These are phyloP conservation scores for Rhypophila decipiens DNA, from an alignment of 495 filamentous ascomycete genomes.

Conservation along the genomic window DNA sequence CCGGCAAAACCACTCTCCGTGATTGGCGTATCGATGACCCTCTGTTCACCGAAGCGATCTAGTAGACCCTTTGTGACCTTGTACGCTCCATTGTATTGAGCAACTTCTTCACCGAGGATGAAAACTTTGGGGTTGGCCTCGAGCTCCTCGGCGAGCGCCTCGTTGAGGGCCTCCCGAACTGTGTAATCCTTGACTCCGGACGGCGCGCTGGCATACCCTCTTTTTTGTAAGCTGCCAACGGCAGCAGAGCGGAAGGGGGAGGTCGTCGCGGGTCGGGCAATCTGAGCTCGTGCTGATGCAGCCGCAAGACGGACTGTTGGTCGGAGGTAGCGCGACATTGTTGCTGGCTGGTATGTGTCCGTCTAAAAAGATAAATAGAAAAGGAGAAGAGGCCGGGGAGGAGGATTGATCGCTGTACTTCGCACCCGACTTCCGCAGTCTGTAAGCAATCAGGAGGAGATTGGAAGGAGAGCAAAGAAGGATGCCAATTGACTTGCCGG, in stretches of 20 bases:
- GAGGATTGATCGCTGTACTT: background rate
- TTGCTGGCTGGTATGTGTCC: slow-evolving; percentile 13
- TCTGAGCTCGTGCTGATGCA: slow-evolving; percentile 52
- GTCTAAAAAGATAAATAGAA: slow-evolving; percentile 18
- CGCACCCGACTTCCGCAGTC: slow-evolving; percentile 4
- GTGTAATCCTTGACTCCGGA: slow-evolving; percentile 83
- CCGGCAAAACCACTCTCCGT: slow-evolving; percentile 93
- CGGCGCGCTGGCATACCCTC: slow-evolving; percentile 48
- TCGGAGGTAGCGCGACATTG: slow-evolving; percentile 70
- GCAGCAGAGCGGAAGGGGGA: slow-evolving; percentile 36
- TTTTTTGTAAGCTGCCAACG: slow-evolving; percentile 36
- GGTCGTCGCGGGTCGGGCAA: slow-evolving; percentile 38
- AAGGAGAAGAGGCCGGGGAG: background rate
- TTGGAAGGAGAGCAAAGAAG: slow-evolving; percentile 1
- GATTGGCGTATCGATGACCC: slow-evolving; percentile 97
- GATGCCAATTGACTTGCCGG: slow-evolving; percentile 12
- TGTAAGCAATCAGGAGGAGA: slow-evolving; percentile 1
- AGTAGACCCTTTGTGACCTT: slow-evolving; percentile 97
- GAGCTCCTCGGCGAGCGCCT: slow-evolving; percentile 95
- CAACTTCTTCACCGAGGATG: slow-evolving; percentile 94
- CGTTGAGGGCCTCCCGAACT: slow-evolving; percentile 93
- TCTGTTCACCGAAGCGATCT: slow-evolving; percentile 94
- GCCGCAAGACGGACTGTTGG: slow-evolving; percentile 73
- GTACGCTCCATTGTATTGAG: slow-evolving; percentile 99
- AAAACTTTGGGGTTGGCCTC: slow-evolving; percentile 92